Base-by-base conservation (phyloP, 139 green algal species). In the Marvania coccoides region DNA sequence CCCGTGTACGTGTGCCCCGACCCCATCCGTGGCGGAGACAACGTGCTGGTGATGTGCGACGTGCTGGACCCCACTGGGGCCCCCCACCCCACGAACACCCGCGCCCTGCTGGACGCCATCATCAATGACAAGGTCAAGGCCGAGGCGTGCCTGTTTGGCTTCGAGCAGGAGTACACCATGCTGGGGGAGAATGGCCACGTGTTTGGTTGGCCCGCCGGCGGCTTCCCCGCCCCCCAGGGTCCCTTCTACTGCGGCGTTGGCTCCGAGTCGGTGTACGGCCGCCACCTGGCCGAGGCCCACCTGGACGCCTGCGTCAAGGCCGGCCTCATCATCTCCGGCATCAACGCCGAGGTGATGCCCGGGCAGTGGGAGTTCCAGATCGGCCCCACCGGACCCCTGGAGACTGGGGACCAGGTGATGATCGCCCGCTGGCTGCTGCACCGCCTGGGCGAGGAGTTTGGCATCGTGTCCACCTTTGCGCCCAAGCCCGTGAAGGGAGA, bases 291-390 rank as follows among this genome's bases (percentile, higher is more conserved):
- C 15, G 87, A 92, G 79, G 87, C 83, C 4, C 86, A 92, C 80
- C 67, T 91, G 71, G 85, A 94, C 47, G 89, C 89, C 9, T 95
- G 89, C 85, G 82, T 95, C 72, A 83, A 86, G 70, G 83, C 83
- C 30, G 86, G 87, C 61, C 72, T 95, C 6, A 81, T 69, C 70
- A 90, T 92, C 83, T 81, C 58, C 10, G 89, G 89, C 68, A 93
- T 95, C 72, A 95, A 95, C 74, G 75, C 88, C 45, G 89, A 95
- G 87, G 84, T 95, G 30, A 89, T 95, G 89, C 89, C 89, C 45
- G 89, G 88, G 29, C 89, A 95, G 81, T 95, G 89, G 89, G 89
- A 95, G 84, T 95, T 85, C 89, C 89, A 95, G 86, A 87, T 95
- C 31, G 88, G 89, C 39, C 88, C 88, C 34, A 79, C 84, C 15